These are phyloP conservation scores for Leccinum pallidistipes DNA, from an alignment of 1,284 basidiomycete species.

Conservation along the genomic window DNA sequence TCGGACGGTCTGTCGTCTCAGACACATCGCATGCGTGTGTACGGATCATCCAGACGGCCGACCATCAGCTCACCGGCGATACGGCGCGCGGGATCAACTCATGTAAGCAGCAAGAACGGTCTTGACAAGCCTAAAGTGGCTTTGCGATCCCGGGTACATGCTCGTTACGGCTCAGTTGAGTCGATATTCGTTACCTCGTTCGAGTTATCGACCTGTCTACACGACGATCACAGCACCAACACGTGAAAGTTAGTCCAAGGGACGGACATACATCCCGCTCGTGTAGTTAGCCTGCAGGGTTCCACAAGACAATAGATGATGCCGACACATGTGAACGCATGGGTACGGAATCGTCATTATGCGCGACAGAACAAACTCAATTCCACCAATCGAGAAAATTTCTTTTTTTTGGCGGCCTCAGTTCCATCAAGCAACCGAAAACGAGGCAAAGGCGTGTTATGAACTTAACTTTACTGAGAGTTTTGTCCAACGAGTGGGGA, in stretches of 20 bases:
- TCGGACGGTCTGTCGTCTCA: not conserved
- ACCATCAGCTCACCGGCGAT: not conserved
- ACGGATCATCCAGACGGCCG: conserved; percentile 2
- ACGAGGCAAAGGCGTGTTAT: conserved; percentile 25
- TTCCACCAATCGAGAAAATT: conserved; percentile 2
- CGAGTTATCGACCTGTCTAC: too few species aligned
- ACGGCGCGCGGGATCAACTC: conserved; percentile 9
- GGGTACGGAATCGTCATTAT: conserved; percentile 1
- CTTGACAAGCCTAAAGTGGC: not conserved
- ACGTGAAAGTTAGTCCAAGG: too few species aligned
- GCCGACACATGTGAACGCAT: not conserved
- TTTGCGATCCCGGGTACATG: not conserved
- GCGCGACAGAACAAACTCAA: conserved; percentile 4
- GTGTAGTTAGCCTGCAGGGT: too few species aligned
- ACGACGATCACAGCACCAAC: too few species aligned
- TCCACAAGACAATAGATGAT: conserved; percentile 4
- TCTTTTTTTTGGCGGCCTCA: conserved; percentile 10
- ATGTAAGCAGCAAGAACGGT: not conserved
- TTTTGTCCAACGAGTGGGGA: conserved; percentile 1
- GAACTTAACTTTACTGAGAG: conserved; percentile 22
- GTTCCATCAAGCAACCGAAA: conserved; percentile 23
- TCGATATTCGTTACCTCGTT: too few species aligned
- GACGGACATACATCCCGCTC: too few species aligned
- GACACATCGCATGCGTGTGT: not conserved
- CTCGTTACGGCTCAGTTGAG: too few species aligned